Base-by-base conservation (phyloP, 441 rosid genomes). In the Pelargonium citronellum region DNA sequence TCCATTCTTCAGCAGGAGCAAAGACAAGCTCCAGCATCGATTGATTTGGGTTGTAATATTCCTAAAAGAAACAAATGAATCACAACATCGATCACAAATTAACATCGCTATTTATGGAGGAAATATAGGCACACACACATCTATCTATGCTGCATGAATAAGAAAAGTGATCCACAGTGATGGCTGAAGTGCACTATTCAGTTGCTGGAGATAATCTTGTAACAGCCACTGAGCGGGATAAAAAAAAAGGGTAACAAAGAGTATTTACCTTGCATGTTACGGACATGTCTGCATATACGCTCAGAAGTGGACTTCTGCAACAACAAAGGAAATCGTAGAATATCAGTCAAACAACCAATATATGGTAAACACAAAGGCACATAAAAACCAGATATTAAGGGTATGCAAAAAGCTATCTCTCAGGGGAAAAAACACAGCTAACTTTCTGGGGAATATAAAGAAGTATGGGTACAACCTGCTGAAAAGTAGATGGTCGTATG, bases 241-340 rank as follows among this genome's bases (percentile, higher is more conserved):
- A 47, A 1, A 13, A 53, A 53, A 15, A 5, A 15, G 7, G 7
- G 60, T 16, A 53, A 53, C 8, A 5, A 15, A 44, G 13, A 22
- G 57, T 30, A 17, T 77, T 81, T 82, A 92, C 98, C 95, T 94
- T 94, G 43, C 98, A 91, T n/a, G 97, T 84, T 39, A 88, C 84
- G 0, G 98, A 94, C 98, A 94, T 94, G 81, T 94, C 98, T 1
- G 98, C 98, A 76, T 94, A 94, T 66, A 91, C 97, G 61, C 98
- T 91, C 68, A 91, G 86, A 76, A 90, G 95, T 58, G 86, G 80
- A 84, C 98, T 94, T 82, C 97, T 94, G 96, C 82, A 81, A 22
- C 55, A 69, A 24, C 44, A 44, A 70, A 57, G 41, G 66, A 12
- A 66, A 64, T 9, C 19, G 22, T 46, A 44, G 16, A 22, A 37